Evolutionary conservation across 2,329 filamentous ascomycete species (phyloP).

Genomic region (Plenodomus biglobosus): DNA sequence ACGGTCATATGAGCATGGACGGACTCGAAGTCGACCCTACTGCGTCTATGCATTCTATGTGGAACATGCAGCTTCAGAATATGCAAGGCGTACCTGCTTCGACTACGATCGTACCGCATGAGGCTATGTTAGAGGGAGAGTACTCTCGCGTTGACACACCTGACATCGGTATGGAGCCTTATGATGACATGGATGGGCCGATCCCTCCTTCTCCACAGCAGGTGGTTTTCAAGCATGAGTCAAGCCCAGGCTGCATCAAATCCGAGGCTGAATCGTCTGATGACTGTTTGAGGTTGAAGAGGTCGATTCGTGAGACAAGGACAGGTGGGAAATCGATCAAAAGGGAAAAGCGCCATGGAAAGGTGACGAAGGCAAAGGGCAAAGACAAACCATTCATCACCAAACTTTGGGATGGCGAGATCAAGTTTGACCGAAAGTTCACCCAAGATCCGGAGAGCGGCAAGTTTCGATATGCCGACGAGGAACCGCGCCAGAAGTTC

Average conservation of each 20-base stretch:
- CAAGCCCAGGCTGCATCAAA: constrained; percentile 21
- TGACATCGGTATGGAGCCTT: constrained; percentile 12
- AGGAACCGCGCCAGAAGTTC: constrained; percentile 1
- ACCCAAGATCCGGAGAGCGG: constrained; percentile 5
- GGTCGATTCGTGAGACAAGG: constrained; percentile 26
- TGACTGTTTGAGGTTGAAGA: constrained; percentile 10
- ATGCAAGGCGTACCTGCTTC: constrained; percentile 2
- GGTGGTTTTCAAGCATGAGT: constrained; percentile 23
- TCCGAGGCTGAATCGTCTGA: constrained; percentile 24
- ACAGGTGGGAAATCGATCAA: constrained; percentile 31
- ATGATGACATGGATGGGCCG: constrained; percentile 14
- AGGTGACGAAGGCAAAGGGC: constrained; percentile 6
- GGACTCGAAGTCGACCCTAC: constrained; percentile 3
- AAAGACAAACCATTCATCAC: background rate
- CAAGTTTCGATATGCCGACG: constrained; percentile 4
- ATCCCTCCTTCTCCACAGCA: constrained; percentile 26
- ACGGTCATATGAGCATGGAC: constrained; percentile 8
- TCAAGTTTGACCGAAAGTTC: background rate
- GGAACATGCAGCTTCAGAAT: constrained; percentile 7
- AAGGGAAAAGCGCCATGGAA: constrained; percentile 14
- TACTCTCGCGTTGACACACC: constrained; percentile 14
- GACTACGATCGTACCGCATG: constrained; percentile 18
- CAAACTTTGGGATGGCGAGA: constrained; percentile 5
- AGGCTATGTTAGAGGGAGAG: constrained; percentile 11
- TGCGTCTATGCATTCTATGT: constrained; percentile 9